Evolutionary conservation across 2,329 filamentous ascomycete genomes (phyloP).

Genomic region (Lecanicillium sp.): DNA sequence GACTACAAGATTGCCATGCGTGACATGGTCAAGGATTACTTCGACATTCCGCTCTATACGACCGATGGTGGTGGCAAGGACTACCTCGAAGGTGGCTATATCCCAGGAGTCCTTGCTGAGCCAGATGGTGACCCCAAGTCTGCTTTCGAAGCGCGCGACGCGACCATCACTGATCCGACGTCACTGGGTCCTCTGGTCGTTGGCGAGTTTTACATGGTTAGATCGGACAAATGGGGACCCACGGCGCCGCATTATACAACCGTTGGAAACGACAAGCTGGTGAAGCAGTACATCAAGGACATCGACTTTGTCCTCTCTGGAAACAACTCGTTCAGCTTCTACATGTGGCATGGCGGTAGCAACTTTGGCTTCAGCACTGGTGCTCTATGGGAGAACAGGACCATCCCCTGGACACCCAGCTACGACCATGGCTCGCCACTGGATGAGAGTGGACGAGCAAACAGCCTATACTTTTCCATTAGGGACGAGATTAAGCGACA

Average conservation of each 20-base stretch:
- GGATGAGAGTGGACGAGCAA: slow-evolving; percentile 39
- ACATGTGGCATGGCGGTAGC: slow-evolving; percentile 46
- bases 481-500: slow-evolving; percentile 29
- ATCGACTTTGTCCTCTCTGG: slow-evolving; percentile 28
- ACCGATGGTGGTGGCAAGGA: slow-evolving; percentile 38
- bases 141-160: slow-evolving; percentile 31
- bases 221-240: slow-evolving; percentile 35
- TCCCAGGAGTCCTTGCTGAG: slow-evolving; percentile 35
- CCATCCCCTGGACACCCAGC: slow-evolving; percentile 31
- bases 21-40: slow-evolving; percentile 32
- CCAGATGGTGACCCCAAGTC: slow-evolving; percentile 33
- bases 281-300: slow-evolving; percentile 21
- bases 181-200: slow-evolving; percentile 36
- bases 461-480: slow-evolving; percentile 32
- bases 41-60: slow-evolving; percentile 37
- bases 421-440: slow-evolving; percentile 44
- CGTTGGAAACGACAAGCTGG: slow-evolving; percentile 15
- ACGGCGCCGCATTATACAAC: slow-evolving; percentile 26
- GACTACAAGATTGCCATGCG: slow-evolving; percentile 31
- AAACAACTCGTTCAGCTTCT: slow-evolving; percentile 37
- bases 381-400: slow-evolving; percentile 31
- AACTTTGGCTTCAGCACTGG: slow-evolving; percentile 41
- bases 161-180: slow-evolving; percentile 31
- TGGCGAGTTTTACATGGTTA: slow-evolving; percentile 39
- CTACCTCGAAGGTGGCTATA: slow-evolving; percentile 32